Evolutionary conservation across 768 basidiomycete genomes (phyloP), one percentile per base, ranked within the genome.

Genomic region (Boletus vermiculosoides): DNA sequence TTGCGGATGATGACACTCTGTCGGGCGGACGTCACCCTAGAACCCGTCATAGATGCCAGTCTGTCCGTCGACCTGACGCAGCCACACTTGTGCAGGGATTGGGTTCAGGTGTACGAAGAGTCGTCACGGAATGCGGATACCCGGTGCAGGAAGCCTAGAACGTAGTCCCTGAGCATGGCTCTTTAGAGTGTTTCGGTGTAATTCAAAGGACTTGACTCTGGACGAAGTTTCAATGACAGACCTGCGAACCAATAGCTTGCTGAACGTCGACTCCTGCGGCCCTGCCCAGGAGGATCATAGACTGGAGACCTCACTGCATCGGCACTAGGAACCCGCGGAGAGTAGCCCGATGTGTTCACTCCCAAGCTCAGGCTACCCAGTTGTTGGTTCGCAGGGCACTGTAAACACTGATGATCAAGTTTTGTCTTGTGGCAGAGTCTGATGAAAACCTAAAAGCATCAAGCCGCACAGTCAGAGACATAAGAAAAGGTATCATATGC

Each of bases 1-100:
- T 64, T 83, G 46, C 70, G 80, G 16, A 73, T 79, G 61, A 73
- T 71, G 66, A 66, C 72, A 0, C 69, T 83, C 25, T 83, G 82
- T 60, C 64, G 69, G 10, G 75, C 80, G 12, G 80, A 82, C 61
- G 66, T 76, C 28, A 81, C 80, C 1, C 67, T 83, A 34, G 81
- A 83, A 46, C 74, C 74, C 0, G 79, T 68, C n/a, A 36, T 69
- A 30, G 42, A 61, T 20, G 45, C 25, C 6, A 58, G 34, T 46
- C 45, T 68, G 4, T 42, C 56, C 13, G 66, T 68, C 28, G 66
- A 66, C 49, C 39, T 60, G 18, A 60, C 48, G 37, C 66, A 68
- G 20, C 66, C 66, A 25, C 66, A 66, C 39, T 11, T 68, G 57
- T 66, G 65, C 33, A 68, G 42, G 61, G 66, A 66, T n/a, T 66